Percentiles rank a stretch among this genome's conserved stretches.
Conservation (phyloP, 2,329 filamentous ascomycete species). For the Scopulariopsis brevicaulis region DNA sequence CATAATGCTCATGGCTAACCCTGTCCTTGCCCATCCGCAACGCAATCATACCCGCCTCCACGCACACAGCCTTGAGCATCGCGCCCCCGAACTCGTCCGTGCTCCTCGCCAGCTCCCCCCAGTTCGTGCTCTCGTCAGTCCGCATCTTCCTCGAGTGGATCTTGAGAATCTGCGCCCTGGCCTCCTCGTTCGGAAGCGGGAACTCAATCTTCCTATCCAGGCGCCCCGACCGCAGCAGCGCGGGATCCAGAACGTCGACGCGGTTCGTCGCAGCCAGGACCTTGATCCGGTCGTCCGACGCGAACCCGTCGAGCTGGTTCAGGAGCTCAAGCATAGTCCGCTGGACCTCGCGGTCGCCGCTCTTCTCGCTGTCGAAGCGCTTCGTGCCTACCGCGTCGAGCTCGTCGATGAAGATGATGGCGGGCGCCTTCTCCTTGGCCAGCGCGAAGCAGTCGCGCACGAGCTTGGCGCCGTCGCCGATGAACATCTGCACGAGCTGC, state of each 20-base stretch:
- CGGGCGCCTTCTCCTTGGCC: slow-evolving; percentile 96
- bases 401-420: slow-evolving; percentile 99
- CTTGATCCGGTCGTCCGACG: slow-evolving; percentile 93
- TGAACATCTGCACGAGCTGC: slow-evolving; percentile 99
- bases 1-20: slow-evolving; percentile 96
- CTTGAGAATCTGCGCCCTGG: slow-evolving; percentile 89
- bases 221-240: slow-evolving; percentile 80
- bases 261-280: slow-evolving; percentile 91
- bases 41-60: slow-evolving; percentile 98
- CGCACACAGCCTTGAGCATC: slow-evolving; percentile 95
- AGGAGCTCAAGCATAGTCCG: slow-evolving; percentile 97
- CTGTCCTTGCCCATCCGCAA: slow-evolving; percentile 89
- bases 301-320: slow-evolving; percentile 97
- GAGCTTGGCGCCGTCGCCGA: slow-evolving; percentile 94
- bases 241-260: slow-evolving; percentile 87
- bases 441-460: slow-evolving; percentile 96
- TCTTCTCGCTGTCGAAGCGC: slow-evolving; percentile 97
- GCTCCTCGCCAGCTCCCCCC: slow-evolving; percentile 87
- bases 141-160: slow-evolving; percentile 99
- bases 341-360: slow-evolving; percentile 94
- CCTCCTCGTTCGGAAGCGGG: slow-evolving; percentile 94
- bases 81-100: slow-evolving; percentile 98
- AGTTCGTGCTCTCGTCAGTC: slow-evolving; percentile 86
- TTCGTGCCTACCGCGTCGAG: slow-evolving; percentile 97
- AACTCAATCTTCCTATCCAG: slow-evolving; percentile 98